phyloP scores from a whole-genome alignment of 352 stramenopile genomes.

The Pythium plurisporium region DNA sequence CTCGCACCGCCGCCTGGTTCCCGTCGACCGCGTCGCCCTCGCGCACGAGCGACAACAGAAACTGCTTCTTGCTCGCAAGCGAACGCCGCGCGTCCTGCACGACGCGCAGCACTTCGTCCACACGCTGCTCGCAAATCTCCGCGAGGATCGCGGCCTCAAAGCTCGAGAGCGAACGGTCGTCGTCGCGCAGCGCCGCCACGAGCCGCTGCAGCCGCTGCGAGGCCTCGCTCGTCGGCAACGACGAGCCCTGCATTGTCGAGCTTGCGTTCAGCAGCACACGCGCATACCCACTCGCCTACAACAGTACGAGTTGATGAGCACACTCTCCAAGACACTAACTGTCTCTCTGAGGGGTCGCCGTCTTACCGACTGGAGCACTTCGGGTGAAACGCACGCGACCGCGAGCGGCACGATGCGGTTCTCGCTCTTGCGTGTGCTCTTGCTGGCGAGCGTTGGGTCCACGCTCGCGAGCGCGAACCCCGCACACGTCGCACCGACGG shows the following conservation, averaged over 20 bases:
- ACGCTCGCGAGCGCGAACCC: slow-evolving; percentile 33
- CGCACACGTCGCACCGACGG: slow-evolving; percentile 11
- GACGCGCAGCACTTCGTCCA: slow-evolving; percentile 28
- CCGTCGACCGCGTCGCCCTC: background rate
- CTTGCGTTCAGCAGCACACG: slow-evolving; percentile 25
- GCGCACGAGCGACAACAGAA: slow-evolving; percentile 30
- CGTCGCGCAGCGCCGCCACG: slow-evolving; percentile 31
- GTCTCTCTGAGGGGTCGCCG: background rate
- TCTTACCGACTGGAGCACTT: slow-evolving; percentile 33
- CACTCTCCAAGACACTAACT: background rate
- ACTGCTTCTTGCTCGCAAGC: slow-evolving; percentile 45
- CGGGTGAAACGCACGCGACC: slow-evolving; percentile 43
- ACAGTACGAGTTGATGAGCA: background rate
- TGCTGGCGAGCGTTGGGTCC: too few species aligned
- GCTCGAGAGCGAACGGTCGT: slow-evolving; percentile 34
- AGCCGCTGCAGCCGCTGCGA: slow-evolving; percentile 28
- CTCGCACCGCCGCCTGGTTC: too few species aligned
- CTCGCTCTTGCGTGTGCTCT: background rate
- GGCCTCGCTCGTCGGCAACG: slow-evolving; percentile 3
- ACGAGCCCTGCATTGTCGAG: background rate
- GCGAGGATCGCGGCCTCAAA: slow-evolving; percentile 44
- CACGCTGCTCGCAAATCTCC: slow-evolving; percentile 42
- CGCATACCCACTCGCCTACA: slow-evolving; percentile 1
- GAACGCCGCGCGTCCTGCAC: slow-evolving; percentile 26
- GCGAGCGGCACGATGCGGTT: slow-evolving; percentile 54